Evolutionary conservation across 2,329 filamentous ascomycete genomes (phyloP).

Genomic region (Camptophora hylomeconis): DNA sequence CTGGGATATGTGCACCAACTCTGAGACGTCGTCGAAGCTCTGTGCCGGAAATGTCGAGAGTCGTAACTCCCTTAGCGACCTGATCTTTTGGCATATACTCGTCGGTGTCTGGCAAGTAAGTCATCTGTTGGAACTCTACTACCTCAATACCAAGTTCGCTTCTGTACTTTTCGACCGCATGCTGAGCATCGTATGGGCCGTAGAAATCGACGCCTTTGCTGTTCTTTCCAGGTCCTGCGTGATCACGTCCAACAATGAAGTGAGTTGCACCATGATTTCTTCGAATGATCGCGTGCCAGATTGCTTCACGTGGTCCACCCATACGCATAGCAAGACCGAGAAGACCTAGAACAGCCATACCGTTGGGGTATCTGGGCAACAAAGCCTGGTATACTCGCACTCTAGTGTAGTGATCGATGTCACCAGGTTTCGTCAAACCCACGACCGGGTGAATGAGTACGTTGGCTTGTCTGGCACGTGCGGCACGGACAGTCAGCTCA

Average conservation of each 20-base stretch:
- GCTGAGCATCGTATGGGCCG: conserved; percentile 93
- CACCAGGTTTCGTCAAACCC: conserved; percentile 94
- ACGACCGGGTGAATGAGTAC: conserved; percentile 98
- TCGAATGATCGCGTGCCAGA: conserved; percentile 99
- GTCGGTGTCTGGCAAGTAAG: conserved; percentile 91
- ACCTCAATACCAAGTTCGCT: conserved; percentile 97
- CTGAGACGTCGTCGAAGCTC: conserved; percentile 87
- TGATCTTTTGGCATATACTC: conserved; percentile 92
- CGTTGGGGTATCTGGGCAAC: conserved; percentile 92
- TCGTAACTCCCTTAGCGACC: conserved; percentile 70
- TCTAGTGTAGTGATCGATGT: conserved; percentile 99
- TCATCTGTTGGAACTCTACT: conserved; percentile 99
- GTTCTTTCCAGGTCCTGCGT: conserved; percentile 97
- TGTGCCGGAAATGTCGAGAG: conserved; percentile 73
- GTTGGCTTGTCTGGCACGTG: conserved; percentile 90
- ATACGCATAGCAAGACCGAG: conserved; percentile 97
- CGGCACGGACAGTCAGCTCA: conserved; percentile 93
- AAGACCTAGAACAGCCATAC: conserved; percentile 93
- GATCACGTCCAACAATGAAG: conserved; percentile 98
- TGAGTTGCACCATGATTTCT: conserved; percentile 99
- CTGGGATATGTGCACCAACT: conserved; percentile 86
- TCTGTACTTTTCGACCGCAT: conserved; percentile 90
- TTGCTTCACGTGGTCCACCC: conserved; percentile 93
- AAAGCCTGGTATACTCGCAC: conserved; percentile 98
- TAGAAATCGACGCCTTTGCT: conserved; percentile 95